phyloP scores from a whole-genome alignment of 2,329 filamentous ascomycete genomes.

The Pyrenophora teres region DNA sequence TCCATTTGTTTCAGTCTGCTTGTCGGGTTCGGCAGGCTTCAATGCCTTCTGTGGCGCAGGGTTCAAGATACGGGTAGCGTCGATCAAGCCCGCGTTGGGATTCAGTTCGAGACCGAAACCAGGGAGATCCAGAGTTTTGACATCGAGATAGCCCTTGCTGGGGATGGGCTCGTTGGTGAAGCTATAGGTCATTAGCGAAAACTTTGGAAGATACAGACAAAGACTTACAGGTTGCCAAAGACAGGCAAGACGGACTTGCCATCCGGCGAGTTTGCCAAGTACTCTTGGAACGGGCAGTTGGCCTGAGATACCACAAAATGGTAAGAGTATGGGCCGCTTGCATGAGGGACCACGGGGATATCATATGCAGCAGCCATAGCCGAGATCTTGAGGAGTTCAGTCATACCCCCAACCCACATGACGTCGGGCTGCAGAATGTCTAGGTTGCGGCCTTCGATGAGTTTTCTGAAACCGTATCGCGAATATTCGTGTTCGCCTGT shows the following conservation, averaged over 20 bases:
- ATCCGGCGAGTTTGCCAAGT: constrained; percentile 89
- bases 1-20: constrained; percentile 27
- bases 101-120: constrained; percentile 90
- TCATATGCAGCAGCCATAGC: constrained; percentile 92
- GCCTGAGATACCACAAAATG: constrained; percentile 94
- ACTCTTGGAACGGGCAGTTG: constrained; percentile 95
- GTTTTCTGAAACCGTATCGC: constrained; percentile 90
- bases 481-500: constrained; percentile 97
- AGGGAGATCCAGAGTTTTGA: constrained; percentile 81
- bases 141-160: constrained; percentile 77
- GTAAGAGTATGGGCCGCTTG: constrained; percentile 91
- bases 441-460: constrained; percentile 87
- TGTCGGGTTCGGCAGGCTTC: constrained; percentile 33
- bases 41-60: constrained; percentile 60
- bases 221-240: constrained; percentile 89
- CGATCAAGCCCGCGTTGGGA: constrained; percentile 77
- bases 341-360: constrained; percentile 92
- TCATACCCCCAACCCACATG: constrained; percentile 96
- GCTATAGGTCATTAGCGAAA: neutral
- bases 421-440: constrained; percentile 96
- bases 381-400: constrained; percentile 85
- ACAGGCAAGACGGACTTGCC: constrained; percentile 88
- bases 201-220: neutral
- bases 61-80: constrained; percentile 73
- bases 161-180: constrained; percentile 17